These are phyloP conservation scores for Arthrocladium fulminans DNA, from an alignment of 2,329 filamentous ascomycete genomes.

Conservation along the genomic window DNA sequence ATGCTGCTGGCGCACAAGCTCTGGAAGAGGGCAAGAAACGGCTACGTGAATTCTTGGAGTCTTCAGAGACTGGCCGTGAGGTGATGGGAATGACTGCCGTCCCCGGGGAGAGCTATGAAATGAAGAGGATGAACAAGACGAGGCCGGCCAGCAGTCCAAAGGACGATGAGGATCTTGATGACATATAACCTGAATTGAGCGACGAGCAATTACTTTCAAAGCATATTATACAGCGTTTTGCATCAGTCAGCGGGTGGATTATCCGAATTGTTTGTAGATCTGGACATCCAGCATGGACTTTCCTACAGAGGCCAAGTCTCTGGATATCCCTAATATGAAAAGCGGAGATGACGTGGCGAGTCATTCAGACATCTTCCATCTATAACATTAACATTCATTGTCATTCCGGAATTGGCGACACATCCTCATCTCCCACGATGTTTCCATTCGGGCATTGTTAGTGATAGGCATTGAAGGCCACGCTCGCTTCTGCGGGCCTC, in stretches of 20 bases:
- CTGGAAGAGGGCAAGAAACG: conserved; percentile 86
- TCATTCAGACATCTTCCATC: too few relatives aligned
- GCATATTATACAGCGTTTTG: conserved; percentile 2
- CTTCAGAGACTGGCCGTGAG: conserved; percentile 73
- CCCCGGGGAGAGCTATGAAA: conserved; percentile 50
- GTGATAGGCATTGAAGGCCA: too few relatives aligned
- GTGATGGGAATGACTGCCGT: conserved; percentile 65
- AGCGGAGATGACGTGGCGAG: too few relatives aligned
- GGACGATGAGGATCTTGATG: conserved; percentile 4
- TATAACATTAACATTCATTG: not conserved
- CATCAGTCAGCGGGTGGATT: not conserved
- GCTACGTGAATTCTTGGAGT: conserved; percentile 80
- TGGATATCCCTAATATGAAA: too few relatives aligned
- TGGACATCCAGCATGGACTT: too few relatives aligned
- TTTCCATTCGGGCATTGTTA: too few relatives aligned
- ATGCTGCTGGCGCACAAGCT: conserved; percentile 77
- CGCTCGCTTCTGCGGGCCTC: too few relatives aligned
- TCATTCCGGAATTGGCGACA: too few relatives aligned
- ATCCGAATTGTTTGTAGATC: not conserved
- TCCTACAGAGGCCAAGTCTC: too few relatives aligned
- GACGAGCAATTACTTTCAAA: not conserved
- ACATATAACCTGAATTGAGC: conserved; percentile 4
- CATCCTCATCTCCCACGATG: too few relatives aligned
- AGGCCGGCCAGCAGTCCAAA: not conserved
- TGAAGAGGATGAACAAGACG: conserved; percentile 33